Evolutionary conservation across 169 alveolate species (phyloP).

Genomic region (Eimeria zaria): DNA sequence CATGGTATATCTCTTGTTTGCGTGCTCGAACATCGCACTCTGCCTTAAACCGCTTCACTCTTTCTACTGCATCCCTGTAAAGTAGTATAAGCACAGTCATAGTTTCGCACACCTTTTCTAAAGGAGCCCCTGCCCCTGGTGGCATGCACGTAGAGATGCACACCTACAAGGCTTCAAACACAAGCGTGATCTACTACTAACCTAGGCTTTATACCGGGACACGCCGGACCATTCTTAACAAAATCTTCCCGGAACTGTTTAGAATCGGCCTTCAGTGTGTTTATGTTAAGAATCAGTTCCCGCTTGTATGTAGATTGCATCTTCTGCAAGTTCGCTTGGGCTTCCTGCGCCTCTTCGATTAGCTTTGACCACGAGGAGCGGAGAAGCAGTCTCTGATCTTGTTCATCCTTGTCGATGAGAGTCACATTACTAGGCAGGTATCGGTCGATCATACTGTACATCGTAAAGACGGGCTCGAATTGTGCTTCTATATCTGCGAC

Average conservation of each 20-base stretch:
- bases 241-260: conserved; percentile 95
- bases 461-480: conserved; percentile 95
- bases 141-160: not conserved
- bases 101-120: conserved; percentile 65
- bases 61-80: conserved; percentile 93
- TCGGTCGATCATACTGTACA: conserved; percentile 95
- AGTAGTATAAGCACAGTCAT: conserved; percentile 87
- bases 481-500: conserved; percentile 95
- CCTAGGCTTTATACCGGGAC: conserved; percentile 92
- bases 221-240: conserved; percentile 97
- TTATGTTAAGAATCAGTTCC: conserved; percentile 93
- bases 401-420: conserved; percentile 95
- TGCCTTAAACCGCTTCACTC: conserved; percentile 93
- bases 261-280: conserved; percentile 93
- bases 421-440: conserved; percentile 90
- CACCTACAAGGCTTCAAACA: not conserved
- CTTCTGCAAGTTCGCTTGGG: conserved; percentile 92
- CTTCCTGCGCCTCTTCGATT: conserved; percentile 92
- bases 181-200: conserved; percentile 73
- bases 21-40: conserved; percentile 90
- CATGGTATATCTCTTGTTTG: conserved; percentile 94
- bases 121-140: not conserved
- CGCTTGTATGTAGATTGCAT: conserved; percentile 93
- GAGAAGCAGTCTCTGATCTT: conserved; percentile 94
- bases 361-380: conserved; percentile 95